phyloP scores from a whole-genome alignment of 106 monocot genomes.

The Posidonia australis region DNA sequence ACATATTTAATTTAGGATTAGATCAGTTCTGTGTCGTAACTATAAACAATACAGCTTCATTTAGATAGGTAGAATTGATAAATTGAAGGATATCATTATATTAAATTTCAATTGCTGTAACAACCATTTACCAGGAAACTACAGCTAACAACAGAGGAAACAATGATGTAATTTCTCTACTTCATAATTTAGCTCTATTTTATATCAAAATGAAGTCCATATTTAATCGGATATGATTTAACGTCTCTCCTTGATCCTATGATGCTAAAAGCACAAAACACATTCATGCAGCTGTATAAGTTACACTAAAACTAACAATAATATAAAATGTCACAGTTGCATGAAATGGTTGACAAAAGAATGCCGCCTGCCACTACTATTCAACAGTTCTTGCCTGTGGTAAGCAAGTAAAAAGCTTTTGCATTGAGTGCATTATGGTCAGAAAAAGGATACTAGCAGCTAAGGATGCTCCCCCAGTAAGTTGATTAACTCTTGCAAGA shows the following conservation, averaged over 20 bases:
- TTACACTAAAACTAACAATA: too few species aligned
- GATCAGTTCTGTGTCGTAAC: background rate
- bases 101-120: too few species aligned
- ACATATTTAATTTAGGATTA: constrained; percentile 1
- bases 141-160: too few species aligned
- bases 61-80: background rate
- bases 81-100: too few species aligned
- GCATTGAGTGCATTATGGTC: background rate
- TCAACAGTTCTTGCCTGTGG: too few species aligned
- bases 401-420: too few species aligned
- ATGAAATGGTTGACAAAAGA: background rate
- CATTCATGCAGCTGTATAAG: too few species aligned
- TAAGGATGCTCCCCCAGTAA: constrained; percentile 83
- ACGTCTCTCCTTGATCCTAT: background rate
- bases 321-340: background rate
- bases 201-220: background rate
- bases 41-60: background rate
- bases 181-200: too few species aligned
- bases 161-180: too few species aligned
- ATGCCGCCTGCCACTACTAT: background rate
- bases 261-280: background rate
- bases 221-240: background rate
- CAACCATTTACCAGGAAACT: too few species aligned
- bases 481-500: constrained; percentile 79
- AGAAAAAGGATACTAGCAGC: constrained; percentile 87